Evolutionary conservation across 2,329 filamentous ascomycete genomes (phyloP), one percentile per base, ranked within the genome.

Genomic region (Cladosporium sp.): DNA sequence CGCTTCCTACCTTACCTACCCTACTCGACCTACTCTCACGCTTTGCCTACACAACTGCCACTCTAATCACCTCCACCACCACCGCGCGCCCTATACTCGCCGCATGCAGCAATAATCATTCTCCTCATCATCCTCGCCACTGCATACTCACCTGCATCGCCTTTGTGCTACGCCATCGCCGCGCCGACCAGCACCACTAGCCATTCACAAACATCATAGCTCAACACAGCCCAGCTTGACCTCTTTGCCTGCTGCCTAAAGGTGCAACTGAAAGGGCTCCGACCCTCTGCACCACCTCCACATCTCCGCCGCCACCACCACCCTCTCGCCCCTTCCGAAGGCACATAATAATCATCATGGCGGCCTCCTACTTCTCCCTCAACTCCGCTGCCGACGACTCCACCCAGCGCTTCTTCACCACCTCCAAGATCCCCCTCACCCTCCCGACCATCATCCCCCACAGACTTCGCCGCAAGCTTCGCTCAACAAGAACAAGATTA

Each of bases 381-480:
- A 35, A 35, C 32, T 50, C 48, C 52, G 51, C 48, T 51, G 61
- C 55, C 49, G 59, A 63, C 38, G 59, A 61, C 50, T 61, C 62
- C 49, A 61, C 63, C 38, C 62, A 63, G 51, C 60, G 60, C 55
- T 72, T 72, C 68, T 65, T 74, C 56, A 64, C 69, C 56, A 62
- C 63, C 42, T 59, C 69, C 51, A 71, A 69, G 52, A 57, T 74
- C 51, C 73, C 74, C 7, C 71, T 75, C 62, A 71, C 73, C 33
- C 59, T 78, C 60, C 72, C 73, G 49, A 71, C 71, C 65, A 71
- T 78, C 55, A 72, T 86, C 41, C 82, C 83, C 42, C 81, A 84
- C 67, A 76, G 82, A 56, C 74, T 85, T 64, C 81, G 83, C 59
- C 74, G 84, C 61, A 82, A 79, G 69, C 74, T 86, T 67, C 77